Evolutionary conservation across 495 filamentous ascomycete genomes (phyloP), one percentile per base, ranked within the genome.

Genomic region (Bombardia bombarda): DNA sequence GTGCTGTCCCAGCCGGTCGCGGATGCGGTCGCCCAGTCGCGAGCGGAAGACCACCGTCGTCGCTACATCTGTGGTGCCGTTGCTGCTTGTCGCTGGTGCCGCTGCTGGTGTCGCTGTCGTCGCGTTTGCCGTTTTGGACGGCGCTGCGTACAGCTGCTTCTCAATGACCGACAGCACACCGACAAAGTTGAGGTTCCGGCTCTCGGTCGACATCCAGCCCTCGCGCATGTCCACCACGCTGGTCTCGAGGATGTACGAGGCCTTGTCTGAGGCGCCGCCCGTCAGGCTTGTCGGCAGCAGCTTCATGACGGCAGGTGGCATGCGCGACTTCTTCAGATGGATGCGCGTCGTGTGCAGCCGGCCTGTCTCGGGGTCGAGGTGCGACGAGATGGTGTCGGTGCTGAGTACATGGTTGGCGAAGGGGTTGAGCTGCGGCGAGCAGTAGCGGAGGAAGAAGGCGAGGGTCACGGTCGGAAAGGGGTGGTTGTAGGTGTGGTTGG

Each of bases 361-460:
- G 35, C 88, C 81, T 1, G 86, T 90, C 14, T 52, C 56, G 2
- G 84, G 79, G 58, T 97, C 90, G 67, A 95, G 77, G 55, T 80
- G 75, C 34, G 86, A 85, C 25, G 83, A 79, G 63, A 99, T 90
- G 57, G 92, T 92, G 69, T 99, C 92, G 63, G 90, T 94, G 30
- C 86, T 93, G 48, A 95, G 78, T 45, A 99, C 92, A 74, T 99
- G 92, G 51, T 77, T 85, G 46, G 85, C 83, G 66, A 95, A 96
- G 9, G 92, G 92, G 62, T 99, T 99, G 13, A 73, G 61, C 42
- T 69, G 63, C 19, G 70, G 69, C 16, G 67, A 70, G 50, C 92
- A 93, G 64, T 99, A 99, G 30, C 92, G 90, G 39, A 99, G 86
- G 74, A 96, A 97, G 77, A 95, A 99, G 67, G 92, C 92, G 49